Conservation (phyloP, 768 basidiomycete species). For the Naganishia antarctica region DNA sequence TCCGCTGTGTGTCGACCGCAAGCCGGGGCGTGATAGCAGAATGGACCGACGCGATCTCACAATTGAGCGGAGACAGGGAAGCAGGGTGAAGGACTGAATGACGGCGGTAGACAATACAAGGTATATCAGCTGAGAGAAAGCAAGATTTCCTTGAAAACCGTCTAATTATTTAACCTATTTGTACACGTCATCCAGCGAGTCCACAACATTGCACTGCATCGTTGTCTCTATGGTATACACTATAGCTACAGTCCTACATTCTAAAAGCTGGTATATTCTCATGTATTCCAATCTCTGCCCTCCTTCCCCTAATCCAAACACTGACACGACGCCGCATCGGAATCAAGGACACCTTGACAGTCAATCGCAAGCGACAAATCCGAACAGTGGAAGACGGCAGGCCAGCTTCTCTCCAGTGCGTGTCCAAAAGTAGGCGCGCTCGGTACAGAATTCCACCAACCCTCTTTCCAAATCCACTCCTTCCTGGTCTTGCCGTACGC, state of each 20-base stretch:
- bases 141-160: too few species aligned
- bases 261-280: background rate
- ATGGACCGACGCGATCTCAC: too few species aligned
- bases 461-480: conserved; percentile 43
- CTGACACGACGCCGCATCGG: conserved; percentile 1
- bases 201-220: background rate
- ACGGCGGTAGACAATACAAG: too few species aligned
- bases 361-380: conserved; percentile 4
- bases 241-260: too few species aligned
- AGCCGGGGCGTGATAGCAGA: too few species aligned
- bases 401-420: conserved; percentile 28
- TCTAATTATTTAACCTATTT: too few species aligned
- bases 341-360: background rate
- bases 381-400: conserved; percentile 21
- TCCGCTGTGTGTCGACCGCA: background rate
- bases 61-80: too few species aligned
- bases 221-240: background rate
- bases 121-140: too few species aligned
- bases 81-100: too few species aligned
- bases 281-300: background rate
- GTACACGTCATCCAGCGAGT: background rate
- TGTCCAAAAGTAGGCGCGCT: conserved; percentile 21
- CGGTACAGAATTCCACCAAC: conserved; percentile 28
- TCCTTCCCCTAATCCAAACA: conserved; percentile 2
- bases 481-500: conserved; percentile 23